Base-by-base conservation (phyloP, 371 early-diverging fungal genomes). In the Lichtheimia corymbifera region DNA sequence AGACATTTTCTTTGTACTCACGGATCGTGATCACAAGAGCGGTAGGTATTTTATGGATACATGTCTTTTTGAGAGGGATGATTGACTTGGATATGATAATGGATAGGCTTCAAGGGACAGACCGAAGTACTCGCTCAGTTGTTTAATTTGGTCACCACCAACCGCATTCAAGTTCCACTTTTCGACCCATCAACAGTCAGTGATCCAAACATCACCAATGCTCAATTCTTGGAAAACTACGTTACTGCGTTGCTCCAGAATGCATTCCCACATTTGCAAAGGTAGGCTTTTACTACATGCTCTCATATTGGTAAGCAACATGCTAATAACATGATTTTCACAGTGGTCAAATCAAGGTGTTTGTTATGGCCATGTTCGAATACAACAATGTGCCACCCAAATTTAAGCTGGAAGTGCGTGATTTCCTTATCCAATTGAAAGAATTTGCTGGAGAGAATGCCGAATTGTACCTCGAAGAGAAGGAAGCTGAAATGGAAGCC, bases 11-110 rank as follows among this genome's bases (percentile, higher is more conserved):
- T 97, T 89, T 65, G 97, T 99, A 3, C 81, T 99, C 53, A 97
- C 97, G 3, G 97, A 96, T 82, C 85, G 91, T 54, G 96, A 96
- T 70, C 98, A 99, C 83, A 98, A 97, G 85, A 91, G 94, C 72
- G 97, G 97, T 90, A 81, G 62, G 79, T 59, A 17, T 5, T 55
- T 17, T 2, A 47, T 11, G 15, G 22, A 2, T 47, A 11, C 18
- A 22, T n/a, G n/a, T 18, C 15, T 4, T 54, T 22, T 54, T 22
- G 17, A 42, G 30, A 12, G 22, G 17, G 3, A 18, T 22, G 5
- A 12, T 45, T 57, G 14, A 41, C 5, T 35, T 27, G 4, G 4
- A 57, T 25, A 27, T 6, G 13, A 28, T 6, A 9, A 28, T 52
- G 50, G 54, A 18, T 60, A 73, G 71, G 71, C 18, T 98, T 98